These are phyloP conservation scores for Gentiana straminea DNA, from an alignment of 257 asterid genomes.

Conservation along the genomic window DNA sequence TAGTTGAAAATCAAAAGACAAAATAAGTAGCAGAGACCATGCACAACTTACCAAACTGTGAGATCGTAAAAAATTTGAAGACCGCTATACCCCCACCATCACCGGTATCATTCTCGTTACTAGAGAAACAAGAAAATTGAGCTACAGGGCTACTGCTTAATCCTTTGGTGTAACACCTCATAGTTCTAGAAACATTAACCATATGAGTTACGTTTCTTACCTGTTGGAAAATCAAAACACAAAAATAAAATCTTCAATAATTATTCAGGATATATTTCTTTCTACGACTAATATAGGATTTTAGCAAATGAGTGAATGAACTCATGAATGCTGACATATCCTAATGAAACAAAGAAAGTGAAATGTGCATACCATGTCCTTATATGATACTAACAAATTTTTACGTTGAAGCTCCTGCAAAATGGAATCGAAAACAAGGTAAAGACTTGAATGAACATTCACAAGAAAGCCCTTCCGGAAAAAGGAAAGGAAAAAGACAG, in stretches of 20 bases:
- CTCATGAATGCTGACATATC: not conserved
- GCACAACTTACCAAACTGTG: conserved; percentile 46
- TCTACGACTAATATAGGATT: not conserved
- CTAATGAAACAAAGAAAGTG: not conserved
- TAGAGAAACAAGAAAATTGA: conserved; percentile 48
- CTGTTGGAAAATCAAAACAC: conserved; percentile 17
- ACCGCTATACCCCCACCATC: conserved; percentile 69
- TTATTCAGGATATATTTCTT: not conserved
- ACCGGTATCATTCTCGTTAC: conserved; percentile 41
- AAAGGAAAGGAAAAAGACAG: no score
- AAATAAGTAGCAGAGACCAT: not conserved
- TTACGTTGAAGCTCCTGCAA: conserved; percentile 44
- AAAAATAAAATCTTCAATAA: not conserved
- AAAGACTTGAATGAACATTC: no score
- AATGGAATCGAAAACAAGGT: not conserved
- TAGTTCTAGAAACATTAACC: conserved; percentile 42
- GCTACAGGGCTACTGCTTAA: conserved; percentile 41
- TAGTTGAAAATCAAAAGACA: no score
- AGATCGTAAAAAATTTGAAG: conserved; percentile 49
- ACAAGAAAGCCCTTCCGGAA: no score
- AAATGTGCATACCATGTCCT: conserved; percentile 45
- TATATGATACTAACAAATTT: conserved; percentile 49
- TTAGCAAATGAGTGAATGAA: not conserved
- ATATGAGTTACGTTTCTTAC: conserved; percentile 43
- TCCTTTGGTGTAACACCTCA: conserved; percentile 58